These are phyloP conservation scores for Dillenia turbinata DNA, from an alignment of 164 flowering plant genomes.

Conservation along the genomic window DNA sequence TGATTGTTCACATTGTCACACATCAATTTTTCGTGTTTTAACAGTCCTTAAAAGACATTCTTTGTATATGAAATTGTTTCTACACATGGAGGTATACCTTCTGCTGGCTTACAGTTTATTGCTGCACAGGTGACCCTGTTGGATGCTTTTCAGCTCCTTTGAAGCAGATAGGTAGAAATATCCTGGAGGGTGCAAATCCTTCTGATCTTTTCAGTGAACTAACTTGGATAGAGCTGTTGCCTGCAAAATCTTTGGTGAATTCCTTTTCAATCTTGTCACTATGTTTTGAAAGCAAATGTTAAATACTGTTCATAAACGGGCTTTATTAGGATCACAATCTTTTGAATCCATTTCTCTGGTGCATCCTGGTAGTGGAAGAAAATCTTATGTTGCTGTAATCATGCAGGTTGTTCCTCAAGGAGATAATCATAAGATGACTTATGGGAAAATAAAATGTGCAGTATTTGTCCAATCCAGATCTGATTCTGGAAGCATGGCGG, in stretches of 20 bases:
- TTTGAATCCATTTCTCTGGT: too few species aligned
- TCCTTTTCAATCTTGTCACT: not conserved
- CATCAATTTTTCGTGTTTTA: too few species aligned
- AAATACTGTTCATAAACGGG: not conserved
- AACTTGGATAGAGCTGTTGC: conserved; percentile 59
- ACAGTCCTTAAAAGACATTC: too few species aligned
- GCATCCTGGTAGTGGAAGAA: not conserved
- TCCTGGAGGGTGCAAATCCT: conserved; percentile 23
- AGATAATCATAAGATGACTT: conserved; percentile 14
- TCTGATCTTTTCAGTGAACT: conserved; percentile 26
- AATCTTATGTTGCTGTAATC: conserved; percentile 10
- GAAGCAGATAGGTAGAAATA: conserved; percentile 38
- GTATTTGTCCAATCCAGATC: conserved; percentile 40
- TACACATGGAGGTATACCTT: too few species aligned
- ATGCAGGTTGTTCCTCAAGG: conserved; percentile 29
- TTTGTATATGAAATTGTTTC: too few species aligned
- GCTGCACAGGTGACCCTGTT: conserved; percentile 55
- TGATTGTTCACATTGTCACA: too few species aligned
- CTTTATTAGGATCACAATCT: not conserved
- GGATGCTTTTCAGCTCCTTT: conserved; percentile 68
- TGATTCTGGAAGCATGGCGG: conserved; percentile 34
- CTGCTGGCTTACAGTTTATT: too few species aligned
- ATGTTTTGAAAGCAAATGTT: not conserved
- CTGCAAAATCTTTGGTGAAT: conserved; percentile 39
- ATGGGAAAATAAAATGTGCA: conserved; percentile 63